Evolutionary conservation across 371 early-diverging fungal species (phyloP), one percentile per base, ranked within the genome.

Genomic region (Mortierella sp.): DNA sequence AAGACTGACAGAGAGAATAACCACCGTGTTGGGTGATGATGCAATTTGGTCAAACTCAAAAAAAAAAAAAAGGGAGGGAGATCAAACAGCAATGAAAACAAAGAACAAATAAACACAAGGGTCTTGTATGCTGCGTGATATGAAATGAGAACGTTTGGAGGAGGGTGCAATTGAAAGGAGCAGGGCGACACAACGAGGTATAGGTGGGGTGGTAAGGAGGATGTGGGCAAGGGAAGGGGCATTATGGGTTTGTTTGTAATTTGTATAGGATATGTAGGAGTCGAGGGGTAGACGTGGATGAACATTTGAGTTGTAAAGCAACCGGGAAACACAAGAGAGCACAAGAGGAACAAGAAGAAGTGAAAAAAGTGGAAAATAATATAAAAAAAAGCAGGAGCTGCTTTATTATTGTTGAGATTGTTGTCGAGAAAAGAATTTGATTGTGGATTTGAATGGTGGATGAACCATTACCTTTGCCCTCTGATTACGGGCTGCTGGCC

Each of bases 401-500:
- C 3, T 35, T 35, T 35, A 35, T 35, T 35, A 35, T 35, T 35
- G 35, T 35, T 35, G 35, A 35, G 35, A 35, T 35, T 35, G 35
- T 35, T 35, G 35, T 35, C 6, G 35, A 28, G 45, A 18, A 45
- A 45, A 45, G 12, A 45, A 12, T 45, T 18, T 45, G 45, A 45
- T 16, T 45, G 45, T 18, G 5, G n/a, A 51, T 51, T 51, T 14
- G 18, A 51, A n/a, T 51, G 51, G n/a, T 18, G 51, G 18, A 12
- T 20, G 8, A 35, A 35, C 35, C 39, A 22, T 62, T 74, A 79
- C 80, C 80, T 79, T 79, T 52, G 80, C 80, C 59, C 80, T 59
- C 20, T 79, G 80, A 45, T 79, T 79, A 32, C 80, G 67, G 67
- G 80, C 75, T 26, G 80, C 63, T 66, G 80, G 80, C 68, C 75